Base-by-base conservation (phyloP, 2,329 filamentous ascomycete genomes). In the Cladosporium sp. region DNA sequence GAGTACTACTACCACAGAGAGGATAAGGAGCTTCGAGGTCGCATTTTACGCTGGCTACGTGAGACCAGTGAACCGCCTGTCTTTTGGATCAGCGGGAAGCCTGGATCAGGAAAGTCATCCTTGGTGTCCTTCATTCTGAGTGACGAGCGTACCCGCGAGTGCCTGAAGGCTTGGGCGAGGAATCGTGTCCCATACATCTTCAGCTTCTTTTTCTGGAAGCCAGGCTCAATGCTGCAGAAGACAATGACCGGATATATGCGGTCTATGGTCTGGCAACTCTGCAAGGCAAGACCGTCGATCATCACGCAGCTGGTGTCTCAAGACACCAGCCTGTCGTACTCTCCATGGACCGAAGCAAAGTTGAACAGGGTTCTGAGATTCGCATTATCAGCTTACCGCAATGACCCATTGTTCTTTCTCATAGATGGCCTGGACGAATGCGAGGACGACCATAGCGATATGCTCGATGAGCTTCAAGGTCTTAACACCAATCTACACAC, bases 341-440 rank as follows among this genome's bases (percentile, higher is more conserved):
- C 23, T 40, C 21, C 29, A 5, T 55, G 46, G 60, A 62, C 21
- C 1, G 29, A 55, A n/a, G 7, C 18, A n/a, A 62, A 12, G 10
- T 8, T 62, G 23, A 5, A 18, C 7, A 14, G 37, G 1, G 21
- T 23, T 5, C 31, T 62, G 11, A 26, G 14, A n/a, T 2, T 28
- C 5, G 60, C 49, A 2, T 44, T 29, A 8, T 35, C 23, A 8
- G 23, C 1, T 1, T 53, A 7, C 11, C 46, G 18, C 6, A 18
- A 62, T 21, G 60, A 37, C 8, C 18, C 14, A 2, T 14, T 53
- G 1, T 28, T 62, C 2, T 28, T 35, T 26, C 7, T 44, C 18
- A 37, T 55, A 26, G 60, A 62, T n/a, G 60, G 60, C 10, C 60
- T 55, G 21, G 60, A 62, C 7, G 60, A 62, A 31, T 40, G 31